A percentile compares a stretch with the other conserved stretches of the same genome.
phyloP scores from a whole-genome alignment of 208 protist species.

The Crithidia brevicula region DNA sequence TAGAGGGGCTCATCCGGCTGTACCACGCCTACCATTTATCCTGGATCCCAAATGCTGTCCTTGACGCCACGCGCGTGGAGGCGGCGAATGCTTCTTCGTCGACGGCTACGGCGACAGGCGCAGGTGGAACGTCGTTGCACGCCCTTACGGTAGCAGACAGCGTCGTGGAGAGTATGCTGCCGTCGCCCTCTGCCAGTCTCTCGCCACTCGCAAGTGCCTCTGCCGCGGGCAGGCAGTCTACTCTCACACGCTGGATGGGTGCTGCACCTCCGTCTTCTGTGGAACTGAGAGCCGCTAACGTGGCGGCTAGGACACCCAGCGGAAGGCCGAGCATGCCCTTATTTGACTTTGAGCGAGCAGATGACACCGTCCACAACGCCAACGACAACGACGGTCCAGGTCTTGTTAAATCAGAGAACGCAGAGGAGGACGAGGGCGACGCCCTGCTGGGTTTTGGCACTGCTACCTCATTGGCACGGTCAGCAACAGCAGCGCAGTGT shows the following conservation, averaged over 20 bases:
- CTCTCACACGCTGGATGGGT: conserved; percentile 11
- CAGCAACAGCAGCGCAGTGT: background rate
- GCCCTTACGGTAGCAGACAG: conserved; percentile 38
- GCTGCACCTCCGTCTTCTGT: background rate
- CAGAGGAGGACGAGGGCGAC: conserved; percentile 26
- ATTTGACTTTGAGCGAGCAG: conserved; percentile 62
- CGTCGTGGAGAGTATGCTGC: conserved; percentile 56
- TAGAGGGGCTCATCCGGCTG: conserved; percentile 52
- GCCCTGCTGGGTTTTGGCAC: conserved; percentile 18
- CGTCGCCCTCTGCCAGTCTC: conserved; percentile 22
- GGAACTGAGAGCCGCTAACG: no score
- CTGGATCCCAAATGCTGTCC: conserved; percentile 71
- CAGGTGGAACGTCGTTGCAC: background rate
- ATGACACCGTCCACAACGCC: background rate
- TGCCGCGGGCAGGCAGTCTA: background rate
- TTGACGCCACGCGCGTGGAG: conserved; percentile 56
- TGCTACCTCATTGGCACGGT: background rate
- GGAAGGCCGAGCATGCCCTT: conserved; percentile 19
- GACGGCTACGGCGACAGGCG: background rate
- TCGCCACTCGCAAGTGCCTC: background rate
- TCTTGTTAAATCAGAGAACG: background rate
- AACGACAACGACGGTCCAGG: background rate
- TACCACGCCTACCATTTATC: conserved; percentile 44
- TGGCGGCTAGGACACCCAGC: background rate
- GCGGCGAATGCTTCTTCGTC: background rate